Evolutionary conservation across 2,329 filamentous ascomycete species (phyloP).

Genomic region (Ustilaginoidea virens): DNA sequence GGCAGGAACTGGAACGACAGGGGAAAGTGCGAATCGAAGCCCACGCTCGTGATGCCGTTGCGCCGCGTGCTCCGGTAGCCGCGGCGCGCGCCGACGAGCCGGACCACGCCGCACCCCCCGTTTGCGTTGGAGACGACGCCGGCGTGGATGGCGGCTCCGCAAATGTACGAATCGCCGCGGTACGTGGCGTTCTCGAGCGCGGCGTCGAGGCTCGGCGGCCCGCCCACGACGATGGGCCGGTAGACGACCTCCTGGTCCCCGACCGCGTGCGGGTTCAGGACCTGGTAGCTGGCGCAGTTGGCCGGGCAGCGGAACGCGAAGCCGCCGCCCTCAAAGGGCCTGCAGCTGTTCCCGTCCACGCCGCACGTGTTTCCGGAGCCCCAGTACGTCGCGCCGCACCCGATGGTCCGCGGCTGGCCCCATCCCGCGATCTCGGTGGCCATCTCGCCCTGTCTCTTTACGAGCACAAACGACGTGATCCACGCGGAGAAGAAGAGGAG

Average conservation of each 20-base stretch:
- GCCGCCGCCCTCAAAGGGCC: slow-evolving; percentile 55
- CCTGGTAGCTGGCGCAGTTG: slow-evolving; percentile 48
- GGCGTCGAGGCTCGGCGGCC: slow-evolving; percentile 31
- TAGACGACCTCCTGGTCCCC: slow-evolving; percentile 54
- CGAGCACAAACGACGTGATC: slow-evolving; percentile 53
- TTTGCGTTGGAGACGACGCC: slow-evolving; percentile 55
- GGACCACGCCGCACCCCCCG: slow-evolving; percentile 72
- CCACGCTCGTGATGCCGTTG: slow-evolving; percentile 63
- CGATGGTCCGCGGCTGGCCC: slow-evolving; percentile 48
- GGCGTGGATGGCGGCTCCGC: slow-evolving; percentile 69
- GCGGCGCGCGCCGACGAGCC: slow-evolving; percentile 51
- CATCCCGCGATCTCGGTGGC: slow-evolving; percentile 49
- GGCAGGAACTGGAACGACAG: slow-evolving; percentile 65
- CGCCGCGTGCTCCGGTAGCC: slow-evolving; percentile 47
- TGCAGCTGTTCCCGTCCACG: slow-evolving; percentile 57
- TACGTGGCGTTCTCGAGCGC: slow-evolving; percentile 43
- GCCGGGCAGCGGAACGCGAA: slow-evolving; percentile 64
- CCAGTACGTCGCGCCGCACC: slow-evolving; percentile 59
- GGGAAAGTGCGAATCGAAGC: slow-evolving; percentile 81
- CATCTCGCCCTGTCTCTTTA: slow-evolving; percentile 47
- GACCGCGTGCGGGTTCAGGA: slow-evolving; percentile 61
- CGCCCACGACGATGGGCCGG: slow-evolving; percentile 51
- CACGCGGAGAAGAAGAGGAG: slow-evolving; percentile 48
- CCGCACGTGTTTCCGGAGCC: slow-evolving; percentile 55
- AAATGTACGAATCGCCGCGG: slow-evolving; percentile 80